Conservation (phyloP, 2,329 filamentous ascomycete species). For the Xylogone sp. region DNA sequence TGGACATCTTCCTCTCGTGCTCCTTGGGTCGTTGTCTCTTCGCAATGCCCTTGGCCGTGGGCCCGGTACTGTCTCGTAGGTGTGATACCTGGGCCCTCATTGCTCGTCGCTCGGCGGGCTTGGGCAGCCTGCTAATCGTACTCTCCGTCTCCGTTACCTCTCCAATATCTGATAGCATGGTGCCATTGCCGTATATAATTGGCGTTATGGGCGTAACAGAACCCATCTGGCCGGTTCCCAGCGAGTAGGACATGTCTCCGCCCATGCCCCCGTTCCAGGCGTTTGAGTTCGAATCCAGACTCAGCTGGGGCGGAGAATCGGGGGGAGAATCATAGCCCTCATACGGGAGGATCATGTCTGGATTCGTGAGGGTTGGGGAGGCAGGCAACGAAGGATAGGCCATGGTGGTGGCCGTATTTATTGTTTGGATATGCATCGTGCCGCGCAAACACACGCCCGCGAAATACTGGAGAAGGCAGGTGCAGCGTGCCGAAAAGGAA, state of each 20-base stretch:
- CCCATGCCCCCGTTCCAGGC: slow-evolving; percentile 25
- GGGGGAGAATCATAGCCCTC: slow-evolving; percentile 56
- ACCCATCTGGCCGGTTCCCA: slow-evolving; percentile 37
- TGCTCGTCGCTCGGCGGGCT: slow-evolving; percentile 24
- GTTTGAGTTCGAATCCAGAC: slow-evolving; percentile 29
- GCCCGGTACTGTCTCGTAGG: neutral
- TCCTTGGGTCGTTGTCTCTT: slow-evolving; percentile 39
- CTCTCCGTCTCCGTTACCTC: slow-evolving; percentile 52
- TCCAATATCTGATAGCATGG: slow-evolving; percentile 64
- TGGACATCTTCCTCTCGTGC: slow-evolving; percentile 50
- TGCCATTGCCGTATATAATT: slow-evolving; percentile 67
- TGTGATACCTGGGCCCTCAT: slow-evolving; percentile 17
- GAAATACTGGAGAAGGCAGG: neutral
- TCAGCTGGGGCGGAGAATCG: slow-evolving; percentile 30
- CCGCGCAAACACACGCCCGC: neutral
- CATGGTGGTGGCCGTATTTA: slow-evolving; percentile 20
- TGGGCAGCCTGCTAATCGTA: slow-evolving; percentile 34
- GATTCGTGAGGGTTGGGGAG: slow-evolving; percentile 86
- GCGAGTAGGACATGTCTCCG: slow-evolving; percentile 22
- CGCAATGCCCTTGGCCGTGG: neutral
- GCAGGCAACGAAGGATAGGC: slow-evolving; percentile 52
- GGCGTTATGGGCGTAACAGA: slow-evolving; percentile 52
- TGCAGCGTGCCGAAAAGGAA: neutral
- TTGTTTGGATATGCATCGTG: slow-evolving; percentile 18
- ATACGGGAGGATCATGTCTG: slow-evolving; percentile 89